Base-by-base conservation (phyloP, 495 filamentous ascomycete species). In the Tirmania nivea region DNA sequence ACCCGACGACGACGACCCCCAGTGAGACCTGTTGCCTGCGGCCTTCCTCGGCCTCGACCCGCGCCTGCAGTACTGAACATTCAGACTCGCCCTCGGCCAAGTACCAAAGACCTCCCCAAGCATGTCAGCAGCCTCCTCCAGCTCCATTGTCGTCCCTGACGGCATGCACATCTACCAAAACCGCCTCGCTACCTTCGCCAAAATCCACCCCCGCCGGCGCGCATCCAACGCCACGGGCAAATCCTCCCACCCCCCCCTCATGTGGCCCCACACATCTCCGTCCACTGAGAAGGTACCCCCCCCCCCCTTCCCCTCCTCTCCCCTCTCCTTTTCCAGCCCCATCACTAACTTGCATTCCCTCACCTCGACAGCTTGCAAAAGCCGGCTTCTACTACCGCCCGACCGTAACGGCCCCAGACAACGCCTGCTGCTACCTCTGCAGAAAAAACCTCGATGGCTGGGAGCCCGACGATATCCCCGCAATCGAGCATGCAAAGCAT, bases 371-470 rank as follows among this genome's bases (percentile, higher is more conserved):
- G 83, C 78, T 96, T 61, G 90, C 89, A 8, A 75, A 76, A 59
- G 90, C 89, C 55, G 90, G 90, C 9, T 92, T 97, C 68, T 86
- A 77, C 70, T 97, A 83, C 67, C 75, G 81, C 50, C 90, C 89
- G 7, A 74, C 75, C 34, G 71, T 76, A 25, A 71, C 72, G 14
- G 81, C 75, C 57, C 80, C 80, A 9, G 90, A 97, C 65, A 97
- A 94, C 69, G 85, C 84, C 49, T 77, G 75, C 56, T 97, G 90
- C 63, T 94, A 90, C 68, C 69, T 84, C 16, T 97, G 90, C 70
- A 63, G 76, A 25, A 78, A 80, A 64, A 72, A 77, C 51, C 70
- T 96, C 19, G 84, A 85, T 63, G 87, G 86, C 47, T 97, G 90
- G 90, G 86, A 94, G 60, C 70, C 79, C 35, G 74, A 76, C 7